Evolutionary conservation across 2,329 filamentous ascomycete genomes (phyloP).

Genomic region (Fusarium phyllophilum): DNA sequence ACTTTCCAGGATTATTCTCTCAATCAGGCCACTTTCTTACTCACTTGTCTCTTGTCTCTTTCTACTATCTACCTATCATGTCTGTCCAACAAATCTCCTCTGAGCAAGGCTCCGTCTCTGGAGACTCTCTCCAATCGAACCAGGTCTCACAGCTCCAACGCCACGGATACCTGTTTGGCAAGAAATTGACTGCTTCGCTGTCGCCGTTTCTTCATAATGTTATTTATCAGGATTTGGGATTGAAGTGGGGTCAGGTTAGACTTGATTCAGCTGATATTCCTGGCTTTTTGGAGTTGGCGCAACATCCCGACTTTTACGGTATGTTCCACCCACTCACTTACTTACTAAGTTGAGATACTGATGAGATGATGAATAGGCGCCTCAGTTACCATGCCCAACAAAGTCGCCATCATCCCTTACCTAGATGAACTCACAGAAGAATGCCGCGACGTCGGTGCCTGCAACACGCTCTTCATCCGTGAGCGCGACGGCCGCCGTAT

Average conservation of each 20-base stretch:
- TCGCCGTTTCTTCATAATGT: constrained; percentile 65
- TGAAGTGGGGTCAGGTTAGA: constrained; percentile 63
- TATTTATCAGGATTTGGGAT: constrained; percentile 61
- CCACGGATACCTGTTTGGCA: constrained; percentile 67
- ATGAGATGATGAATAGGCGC: constrained; percentile 57
- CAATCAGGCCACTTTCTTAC: not conserved
- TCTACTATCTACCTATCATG: constrained; percentile 21
- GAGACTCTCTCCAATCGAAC: constrained; percentile 37
- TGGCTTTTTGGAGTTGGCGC: constrained; percentile 61
- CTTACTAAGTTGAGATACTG: not conserved
- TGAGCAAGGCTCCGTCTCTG: constrained; percentile 22
- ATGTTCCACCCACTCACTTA: constrained; percentile 29
- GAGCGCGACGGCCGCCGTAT: constrained; percentile 59
- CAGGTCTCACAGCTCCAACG: constrained; percentile 50
- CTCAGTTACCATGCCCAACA: constrained; percentile 86
- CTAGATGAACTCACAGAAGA: constrained; percentile 79
- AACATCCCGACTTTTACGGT: constrained; percentile 71
- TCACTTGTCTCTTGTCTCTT: not conserved
- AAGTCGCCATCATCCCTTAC: constrained; percentile 78
- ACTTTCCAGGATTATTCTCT: not conserved
- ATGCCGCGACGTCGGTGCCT: constrained; percentile 77
- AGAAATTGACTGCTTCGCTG: constrained; percentile 65
- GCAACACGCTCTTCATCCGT: constrained; percentile 80
- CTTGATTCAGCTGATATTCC: constrained; percentile 63
- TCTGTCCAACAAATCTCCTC: constrained; percentile 24